Evolutionary conservation across 768 basidiomycete species (phyloP).

Genomic region (Boletus barrowsii): DNA sequence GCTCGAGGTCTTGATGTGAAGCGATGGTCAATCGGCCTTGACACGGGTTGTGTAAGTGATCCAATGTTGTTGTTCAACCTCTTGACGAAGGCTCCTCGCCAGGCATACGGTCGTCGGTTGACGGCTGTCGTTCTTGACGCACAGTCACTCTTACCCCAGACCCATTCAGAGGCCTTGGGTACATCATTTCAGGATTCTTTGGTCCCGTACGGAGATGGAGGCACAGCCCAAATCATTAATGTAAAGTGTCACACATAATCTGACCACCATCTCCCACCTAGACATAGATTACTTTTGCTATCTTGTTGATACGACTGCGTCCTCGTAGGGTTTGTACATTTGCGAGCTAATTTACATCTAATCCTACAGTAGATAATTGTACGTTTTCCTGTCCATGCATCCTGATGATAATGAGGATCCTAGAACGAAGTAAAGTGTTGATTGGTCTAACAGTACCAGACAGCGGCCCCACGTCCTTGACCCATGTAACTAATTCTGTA

Average conservation of each 20-base stretch:
- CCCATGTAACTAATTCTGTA: not conserved
- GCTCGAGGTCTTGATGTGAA: conserved; percentile 76
- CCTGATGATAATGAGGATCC: not conserved
- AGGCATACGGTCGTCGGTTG: conserved; percentile 60
- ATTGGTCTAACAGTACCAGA: too few species aligned
- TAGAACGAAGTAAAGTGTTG: too few species aligned
- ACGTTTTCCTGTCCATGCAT: not conserved
- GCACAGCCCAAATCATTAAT: conserved; percentile 47
- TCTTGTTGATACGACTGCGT: not conserved
- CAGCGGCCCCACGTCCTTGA: too few species aligned
- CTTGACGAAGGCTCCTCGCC: not conserved
- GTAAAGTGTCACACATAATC: conserved; percentile 41
- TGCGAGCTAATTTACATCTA: not conserved
- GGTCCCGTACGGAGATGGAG: conserved; percentile 57
- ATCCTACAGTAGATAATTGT: conserved; percentile 1
- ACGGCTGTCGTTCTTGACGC: conserved; percentile 63
- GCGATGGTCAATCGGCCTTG: conserved; percentile 81
- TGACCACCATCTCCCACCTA: not conserved
- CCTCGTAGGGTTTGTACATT: not conserved
- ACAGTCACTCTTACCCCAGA: conserved; percentile 16
- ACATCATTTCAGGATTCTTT: conserved; percentile 18
- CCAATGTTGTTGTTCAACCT: not conserved
- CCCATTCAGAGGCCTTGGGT: conserved; percentile 13
- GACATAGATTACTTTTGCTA: not conserved
- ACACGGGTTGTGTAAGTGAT: conserved; percentile 76